Percentiles rank a stretch among this genome's conserved stretches.
phyloP scores from a whole-genome alignment of 2,329 filamentous ascomycete species.

The Amylocarpus encephaloides region DNA sequence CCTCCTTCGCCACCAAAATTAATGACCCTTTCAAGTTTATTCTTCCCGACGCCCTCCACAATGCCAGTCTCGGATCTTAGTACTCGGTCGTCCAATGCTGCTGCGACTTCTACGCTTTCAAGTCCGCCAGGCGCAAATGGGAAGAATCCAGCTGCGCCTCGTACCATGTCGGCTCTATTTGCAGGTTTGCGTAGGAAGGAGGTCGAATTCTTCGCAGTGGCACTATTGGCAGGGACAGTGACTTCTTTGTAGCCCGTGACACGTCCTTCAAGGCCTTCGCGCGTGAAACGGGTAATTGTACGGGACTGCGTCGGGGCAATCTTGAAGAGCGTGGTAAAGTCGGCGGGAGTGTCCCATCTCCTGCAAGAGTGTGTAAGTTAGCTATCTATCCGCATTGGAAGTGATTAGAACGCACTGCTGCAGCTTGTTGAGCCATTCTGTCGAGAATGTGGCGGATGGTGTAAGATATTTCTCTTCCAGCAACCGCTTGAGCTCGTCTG shows the following conservation, averaged over 20 bases:
- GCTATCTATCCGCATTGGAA: conserved; percentile 12
- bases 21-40: conserved; percentile 75
- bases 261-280: conserved; percentile 84
- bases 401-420: conserved; percentile 55
- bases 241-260: conserved; percentile 94
- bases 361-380: conserved; percentile 29
- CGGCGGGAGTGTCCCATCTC: conserved; percentile 74
- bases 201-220: conserved; percentile 91
- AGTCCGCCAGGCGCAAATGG: conserved; percentile 89
- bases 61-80: conserved; percentile 44
- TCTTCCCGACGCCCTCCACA: conserved; percentile 38
- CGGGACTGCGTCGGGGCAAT: conserved; percentile 87
- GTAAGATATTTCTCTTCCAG: conserved; percentile 74
- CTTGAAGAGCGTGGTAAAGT: conserved; percentile 78
- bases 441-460: conserved; percentile 72
- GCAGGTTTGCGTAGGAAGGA: conserved; percentile 82
- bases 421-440: conserved; percentile 79
- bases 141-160: conserved; percentile 88
- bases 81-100: conserved; percentile 73
- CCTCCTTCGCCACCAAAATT: conserved; percentile 72
- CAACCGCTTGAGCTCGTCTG: conserved; percentile 58
- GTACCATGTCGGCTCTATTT: conserved; percentile 80
- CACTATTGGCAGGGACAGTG: conserved; percentile 81
- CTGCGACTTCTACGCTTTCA: conserved; percentile 78
- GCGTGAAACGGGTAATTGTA: conserved; percentile 86